A percentile compares a stretch with the other conserved stretches of the same genome.
These are phyloP conservation scores for Auriscalpium vulgare DNA, from an alignment of 768 basidiomycete species.

Conservation along the genomic window DNA sequence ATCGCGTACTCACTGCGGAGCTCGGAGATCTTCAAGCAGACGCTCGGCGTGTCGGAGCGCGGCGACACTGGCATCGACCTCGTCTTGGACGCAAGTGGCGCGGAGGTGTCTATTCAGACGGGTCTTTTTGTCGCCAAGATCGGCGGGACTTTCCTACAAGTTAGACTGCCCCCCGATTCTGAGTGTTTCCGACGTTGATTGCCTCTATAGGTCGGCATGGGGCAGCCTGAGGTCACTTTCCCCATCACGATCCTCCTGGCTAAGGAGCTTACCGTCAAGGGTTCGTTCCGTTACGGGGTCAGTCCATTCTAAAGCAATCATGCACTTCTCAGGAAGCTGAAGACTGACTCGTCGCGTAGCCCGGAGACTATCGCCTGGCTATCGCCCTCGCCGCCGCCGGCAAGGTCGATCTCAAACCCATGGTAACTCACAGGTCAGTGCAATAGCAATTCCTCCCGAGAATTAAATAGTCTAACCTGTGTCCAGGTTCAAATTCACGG, in stretches of 20 bases:
- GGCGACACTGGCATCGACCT: constrained; percentile 73
- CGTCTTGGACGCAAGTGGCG: constrained; percentile 88
- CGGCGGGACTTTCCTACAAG: constrained; percentile 72
- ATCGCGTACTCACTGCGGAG: constrained; percentile 68
- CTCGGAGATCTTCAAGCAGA: constrained; percentile 54
- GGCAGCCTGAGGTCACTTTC: constrained; percentile 64
- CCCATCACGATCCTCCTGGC: constrained; percentile 61
- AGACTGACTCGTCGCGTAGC: constrained; percentile 29
- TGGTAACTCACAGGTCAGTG: constrained; percentile 78
- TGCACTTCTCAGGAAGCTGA: not conserved
- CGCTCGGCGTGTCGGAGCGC: constrained; percentile 61
- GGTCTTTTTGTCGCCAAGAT: constrained; percentile 66
- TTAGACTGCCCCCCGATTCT: constrained; percentile 14
- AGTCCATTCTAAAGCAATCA: constrained; percentile 16
- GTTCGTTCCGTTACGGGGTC: constrained; percentile 89
- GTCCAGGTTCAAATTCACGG: constrained; percentile 61
- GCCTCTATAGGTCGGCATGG: constrained; percentile 72
- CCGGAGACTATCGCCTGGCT: constrained; percentile 80
- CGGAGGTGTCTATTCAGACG: constrained; percentile 88
- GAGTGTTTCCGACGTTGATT: constrained; percentile 14
- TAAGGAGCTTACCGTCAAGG: constrained; percentile 78
- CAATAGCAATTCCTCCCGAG: not conserved
- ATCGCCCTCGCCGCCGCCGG: constrained; percentile 79
- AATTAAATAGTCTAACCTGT: not conserved
- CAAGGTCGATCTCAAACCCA: constrained; percentile 77